These are phyloP conservation scores for Penicillium samsonianum DNA, from an alignment of 495 filamentous ascomycete genomes.

Conservation along the genomic window DNA sequence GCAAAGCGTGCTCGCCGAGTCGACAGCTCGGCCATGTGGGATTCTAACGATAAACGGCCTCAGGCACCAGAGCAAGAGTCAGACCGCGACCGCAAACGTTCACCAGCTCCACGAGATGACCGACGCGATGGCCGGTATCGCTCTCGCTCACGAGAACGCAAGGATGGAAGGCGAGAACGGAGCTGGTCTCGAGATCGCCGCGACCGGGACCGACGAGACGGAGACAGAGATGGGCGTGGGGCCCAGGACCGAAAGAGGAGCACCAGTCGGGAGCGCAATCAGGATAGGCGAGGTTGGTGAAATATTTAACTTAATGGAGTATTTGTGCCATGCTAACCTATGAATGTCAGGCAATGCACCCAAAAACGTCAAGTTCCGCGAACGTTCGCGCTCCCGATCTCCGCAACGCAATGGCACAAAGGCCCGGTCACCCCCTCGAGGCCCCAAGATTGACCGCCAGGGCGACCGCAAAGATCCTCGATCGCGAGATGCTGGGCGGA, in stretches of 20 bases:
- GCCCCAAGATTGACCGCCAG: constrained; percentile 35
- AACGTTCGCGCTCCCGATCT: constrained; percentile 46
- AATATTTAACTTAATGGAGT: not conserved
- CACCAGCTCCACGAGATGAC: constrained; percentile 32
- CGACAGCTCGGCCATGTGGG: constrained; percentile 58
- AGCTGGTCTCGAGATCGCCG: constrained; percentile 51
- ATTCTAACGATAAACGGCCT: constrained; percentile 40
- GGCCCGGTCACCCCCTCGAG: constrained; percentile 38
- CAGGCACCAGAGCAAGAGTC: constrained; percentile 33
- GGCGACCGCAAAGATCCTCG: constrained; percentile 37
- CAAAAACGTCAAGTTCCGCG: constrained; percentile 43
- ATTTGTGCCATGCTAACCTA: not conserved
- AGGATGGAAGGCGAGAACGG: constrained; percentile 42
- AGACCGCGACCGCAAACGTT: constrained; percentile 42
- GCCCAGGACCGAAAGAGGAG: constrained; percentile 47
- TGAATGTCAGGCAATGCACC: constrained; percentile 28
- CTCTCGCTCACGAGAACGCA: constrained; percentile 46
- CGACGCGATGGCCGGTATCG: constrained; percentile 42
- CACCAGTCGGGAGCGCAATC: constrained; percentile 47
- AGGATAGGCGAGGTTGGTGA: constrained; percentile 44
- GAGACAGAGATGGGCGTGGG: constrained; percentile 43
- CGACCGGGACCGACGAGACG: constrained; percentile 41
- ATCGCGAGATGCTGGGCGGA: constrained; percentile 23
- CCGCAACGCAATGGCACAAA: constrained; percentile 44
- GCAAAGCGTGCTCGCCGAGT: constrained; percentile 55